Conservation (phyloP, 305 asterid species). For the Ruellia speciosa region DNA sequence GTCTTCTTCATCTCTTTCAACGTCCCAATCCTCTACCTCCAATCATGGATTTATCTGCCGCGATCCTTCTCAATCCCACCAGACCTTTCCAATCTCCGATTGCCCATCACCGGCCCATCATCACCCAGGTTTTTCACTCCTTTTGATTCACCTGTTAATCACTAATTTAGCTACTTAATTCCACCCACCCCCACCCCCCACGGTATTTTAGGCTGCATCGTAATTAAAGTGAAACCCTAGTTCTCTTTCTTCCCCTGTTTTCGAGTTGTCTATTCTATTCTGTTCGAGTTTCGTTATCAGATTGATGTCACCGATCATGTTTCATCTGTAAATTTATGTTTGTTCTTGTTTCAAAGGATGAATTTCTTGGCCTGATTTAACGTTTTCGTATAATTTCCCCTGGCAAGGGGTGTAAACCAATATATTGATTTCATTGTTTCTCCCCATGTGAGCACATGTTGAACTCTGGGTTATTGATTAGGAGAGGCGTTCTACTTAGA, state of each 20-base stretch:
- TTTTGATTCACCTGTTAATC: too few species aligned
- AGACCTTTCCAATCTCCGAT: slow-evolving; percentile 18
- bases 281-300: not conserved
- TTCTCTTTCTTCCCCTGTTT: slow-evolving; percentile 3
- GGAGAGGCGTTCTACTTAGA: slow-evolving; percentile 7
- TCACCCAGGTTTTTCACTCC: slow-evolving; percentile 25
- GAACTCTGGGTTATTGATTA: slow-evolving; percentile 4
- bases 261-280: slow-evolving; percentile 4
- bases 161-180: too few species aligned
- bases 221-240: slow-evolving; percentile 15
- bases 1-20: slow-evolving; percentile 23
- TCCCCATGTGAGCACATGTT: not conserved
- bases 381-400: not conserved
- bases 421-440: slow-evolving; percentile 1
- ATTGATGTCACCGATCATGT: slow-evolving; percentile 8
- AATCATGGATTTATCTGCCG: slow-evolving; percentile 29
- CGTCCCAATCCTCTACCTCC: slow-evolving; percentile 25
- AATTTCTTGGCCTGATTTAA: not conserved
- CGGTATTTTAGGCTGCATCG: not conserved
- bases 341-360: not conserved
- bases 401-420: slow-evolving; percentile 3
- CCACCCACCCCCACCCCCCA: too few species aligned
- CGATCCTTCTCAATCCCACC: slow-evolving; percentile 15
- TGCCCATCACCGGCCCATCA: slow-evolving; percentile 25
- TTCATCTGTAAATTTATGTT: not conserved